Evolutionary conservation across 2,329 filamentous ascomycete genomes (phyloP).

Genomic region (Colletotrichum noveboracense): DNA sequence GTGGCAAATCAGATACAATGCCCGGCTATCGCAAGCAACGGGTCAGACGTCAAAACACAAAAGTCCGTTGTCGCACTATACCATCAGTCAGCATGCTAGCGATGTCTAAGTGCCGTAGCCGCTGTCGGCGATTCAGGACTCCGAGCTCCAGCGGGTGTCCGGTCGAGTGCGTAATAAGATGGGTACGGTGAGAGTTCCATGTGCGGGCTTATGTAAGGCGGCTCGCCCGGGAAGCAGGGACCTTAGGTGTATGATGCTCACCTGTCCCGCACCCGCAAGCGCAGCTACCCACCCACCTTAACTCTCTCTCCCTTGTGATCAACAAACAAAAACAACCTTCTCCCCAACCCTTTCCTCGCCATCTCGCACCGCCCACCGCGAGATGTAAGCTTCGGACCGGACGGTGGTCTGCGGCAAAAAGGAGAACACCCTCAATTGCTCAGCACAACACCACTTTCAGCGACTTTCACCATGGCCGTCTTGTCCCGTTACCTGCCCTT

Average conservation of each 20-base stretch:
- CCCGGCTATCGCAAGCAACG: not conserved
- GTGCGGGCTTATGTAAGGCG: slow-evolving; percentile 16
- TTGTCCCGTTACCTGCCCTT: slow-evolving; percentile 60
- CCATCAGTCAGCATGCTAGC: not conserved
- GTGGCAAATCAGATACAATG: not conserved
- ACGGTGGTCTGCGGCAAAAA: slow-evolving; percentile 16
- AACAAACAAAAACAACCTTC: slow-evolving; percentile 5
- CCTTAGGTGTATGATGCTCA: slow-evolving; percentile 15
- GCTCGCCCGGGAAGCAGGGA: not conserved
- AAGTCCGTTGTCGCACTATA: not conserved
- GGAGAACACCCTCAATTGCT: slow-evolving; percentile 7
- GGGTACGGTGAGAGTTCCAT: not conserved
- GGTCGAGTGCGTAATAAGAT: not conserved
- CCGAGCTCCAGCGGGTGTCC: not conserved
- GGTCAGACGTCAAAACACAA: not conserved
- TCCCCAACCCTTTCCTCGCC: not conserved
- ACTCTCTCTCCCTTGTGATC: slow-evolving; percentile 12
- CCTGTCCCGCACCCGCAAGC: slow-evolving; percentile 7
- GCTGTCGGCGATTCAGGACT: not conserved
- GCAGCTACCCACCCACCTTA: not conserved
- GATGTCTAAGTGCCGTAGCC: not conserved
- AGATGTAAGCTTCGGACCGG: slow-evolving; percentile 13
- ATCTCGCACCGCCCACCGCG: not conserved
- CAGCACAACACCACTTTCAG: not conserved
- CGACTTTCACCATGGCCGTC: slow-evolving; percentile 24